Evolutionary conservation across 2,329 filamentous ascomycete species (phyloP).

Genomic region (Colletotrichum tropicale): DNA sequence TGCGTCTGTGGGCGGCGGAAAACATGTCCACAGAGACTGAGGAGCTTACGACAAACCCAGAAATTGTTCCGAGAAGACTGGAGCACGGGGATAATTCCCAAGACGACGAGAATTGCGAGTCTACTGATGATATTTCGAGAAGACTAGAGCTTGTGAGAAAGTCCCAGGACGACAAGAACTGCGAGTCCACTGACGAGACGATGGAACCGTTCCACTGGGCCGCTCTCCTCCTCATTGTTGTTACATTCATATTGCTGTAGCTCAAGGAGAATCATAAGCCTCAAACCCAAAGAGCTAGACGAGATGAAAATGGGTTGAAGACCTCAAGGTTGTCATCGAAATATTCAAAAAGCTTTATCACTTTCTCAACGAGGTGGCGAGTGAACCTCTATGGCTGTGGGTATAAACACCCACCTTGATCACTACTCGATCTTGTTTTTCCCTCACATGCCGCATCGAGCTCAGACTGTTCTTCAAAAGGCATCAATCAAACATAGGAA

Average conservation of each 20-base stretch:
- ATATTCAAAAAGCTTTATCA: background rate
- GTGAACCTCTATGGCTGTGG: background rate
- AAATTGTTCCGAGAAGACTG: background rate
- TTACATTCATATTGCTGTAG: background rate
- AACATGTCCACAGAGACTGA: background rate
- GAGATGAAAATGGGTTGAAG: background rate
- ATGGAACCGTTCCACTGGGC: background rate
- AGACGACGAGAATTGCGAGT: background rate
- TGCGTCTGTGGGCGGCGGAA: background rate
- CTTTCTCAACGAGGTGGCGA: background rate
- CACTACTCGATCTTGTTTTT: background rate
- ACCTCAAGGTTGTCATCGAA: background rate
- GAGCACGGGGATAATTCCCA: background rate
- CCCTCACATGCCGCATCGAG: background rate
- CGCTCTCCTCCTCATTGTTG: background rate
- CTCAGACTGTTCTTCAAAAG: background rate
- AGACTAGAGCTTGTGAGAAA: background rate
- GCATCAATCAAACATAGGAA: background rate
- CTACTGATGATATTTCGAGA: background rate
- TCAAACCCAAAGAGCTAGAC: background rate
- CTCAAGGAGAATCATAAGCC: background rate
- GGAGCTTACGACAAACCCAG: background rate
- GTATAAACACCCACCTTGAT: background rate
- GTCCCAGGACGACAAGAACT: background rate
- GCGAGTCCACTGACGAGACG: background rate